These are phyloP conservation scores for Dactylonectria estremocensis DNA, from an alignment of 2,329 filamentous ascomycete species.

Conservation along the genomic window DNA sequence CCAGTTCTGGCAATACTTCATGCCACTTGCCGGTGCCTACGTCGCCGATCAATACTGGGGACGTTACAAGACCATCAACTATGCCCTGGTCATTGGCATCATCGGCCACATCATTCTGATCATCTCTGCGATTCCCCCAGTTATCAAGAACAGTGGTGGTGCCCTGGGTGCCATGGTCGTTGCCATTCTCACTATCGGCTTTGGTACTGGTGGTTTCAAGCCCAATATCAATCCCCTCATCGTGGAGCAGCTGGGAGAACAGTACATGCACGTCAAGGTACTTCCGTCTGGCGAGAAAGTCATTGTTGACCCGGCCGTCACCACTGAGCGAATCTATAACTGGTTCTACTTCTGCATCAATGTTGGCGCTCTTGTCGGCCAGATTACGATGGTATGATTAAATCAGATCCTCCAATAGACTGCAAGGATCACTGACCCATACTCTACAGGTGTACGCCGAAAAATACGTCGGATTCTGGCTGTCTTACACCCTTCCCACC, in stretches of 20 bases:
- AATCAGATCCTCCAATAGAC: too few species aligned
- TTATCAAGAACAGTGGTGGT: conserved; percentile 69
- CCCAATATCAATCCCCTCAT: conserved; percentile 79
- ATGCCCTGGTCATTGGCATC: conserved; percentile 73
- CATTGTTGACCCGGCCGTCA: conserved; percentile 76
- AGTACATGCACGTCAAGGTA: conserved; percentile 68
- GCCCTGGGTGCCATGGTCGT: conserved; percentile 76
- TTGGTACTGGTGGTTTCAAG: conserved; percentile 84
- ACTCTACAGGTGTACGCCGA: conserved; percentile 75
- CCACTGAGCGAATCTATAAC: conserved; percentile 74
- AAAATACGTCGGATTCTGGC: conserved; percentile 82
- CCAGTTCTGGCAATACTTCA: conserved; percentile 73
- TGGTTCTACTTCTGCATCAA: conserved; percentile 84
- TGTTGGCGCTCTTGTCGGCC: conserved; percentile 74
- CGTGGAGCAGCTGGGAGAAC: conserved; percentile 74
- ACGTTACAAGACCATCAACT: conserved; percentile 78
- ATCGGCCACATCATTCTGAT: conserved; percentile 78
- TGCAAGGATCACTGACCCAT: conserved; percentile 8
- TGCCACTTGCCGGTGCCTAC: conserved; percentile 69
- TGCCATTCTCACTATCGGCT: conserved; percentile 65
- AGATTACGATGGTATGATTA: conserved; percentile 64
- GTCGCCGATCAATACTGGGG: conserved; percentile 73
- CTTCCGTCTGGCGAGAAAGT: conserved; percentile 72
- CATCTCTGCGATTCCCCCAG: conserved; percentile 73
- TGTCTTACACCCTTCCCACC: conserved; percentile 79